These are phyloP conservation scores for Suillus clintonianus DNA, from an alignment of 768 basidiomycete genomes.

Conservation along the genomic window DNA sequence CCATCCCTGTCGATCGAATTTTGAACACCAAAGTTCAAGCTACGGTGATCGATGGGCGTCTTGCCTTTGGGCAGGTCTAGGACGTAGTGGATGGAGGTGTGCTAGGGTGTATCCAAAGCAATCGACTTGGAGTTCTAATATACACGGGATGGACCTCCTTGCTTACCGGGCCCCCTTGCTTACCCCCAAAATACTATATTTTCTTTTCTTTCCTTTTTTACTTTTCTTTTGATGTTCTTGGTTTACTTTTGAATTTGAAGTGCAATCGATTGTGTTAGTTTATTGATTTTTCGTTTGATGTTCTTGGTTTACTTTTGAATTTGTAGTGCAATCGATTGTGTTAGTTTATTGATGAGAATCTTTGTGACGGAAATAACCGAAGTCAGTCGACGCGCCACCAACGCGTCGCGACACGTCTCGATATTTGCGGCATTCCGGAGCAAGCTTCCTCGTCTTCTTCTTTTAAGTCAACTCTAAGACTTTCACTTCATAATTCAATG, in stretches of 20 bases:
- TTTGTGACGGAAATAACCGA: not conserved
- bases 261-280: too few species aligned
- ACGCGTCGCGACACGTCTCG: slow-evolving; percentile 11
- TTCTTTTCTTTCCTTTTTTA: not conserved
- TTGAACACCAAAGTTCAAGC: slow-evolving; percentile 67
- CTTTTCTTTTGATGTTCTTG: not conserved
- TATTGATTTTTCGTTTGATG: not conserved
- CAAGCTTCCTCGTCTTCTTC: not conserved
- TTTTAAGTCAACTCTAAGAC: not conserved
- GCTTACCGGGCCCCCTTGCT: not conserved
- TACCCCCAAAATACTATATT: not conserved
- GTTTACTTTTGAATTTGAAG: not conserved
- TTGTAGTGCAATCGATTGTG: not conserved
- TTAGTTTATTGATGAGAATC: too few species aligned
- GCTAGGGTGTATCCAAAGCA: not conserved
- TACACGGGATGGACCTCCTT: not conserved
- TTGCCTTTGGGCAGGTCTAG: slow-evolving; percentile 45
- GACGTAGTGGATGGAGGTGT: not conserved
- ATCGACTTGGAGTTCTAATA: not conserved
- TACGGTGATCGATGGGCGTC: slow-evolving; percentile 77
- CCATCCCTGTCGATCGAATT: slow-evolving; percentile 55
- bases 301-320: not conserved
- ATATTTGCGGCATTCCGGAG: not conserved
- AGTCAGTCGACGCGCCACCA: slow-evolving; percentile 16
- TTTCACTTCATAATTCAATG: slow-evolving; percentile 14